Percentiles rank a stretch among this genome's conserved stretches.
Conservation (phyloP, 129 eudicot species). For the Saussurea involucrata region DNA sequence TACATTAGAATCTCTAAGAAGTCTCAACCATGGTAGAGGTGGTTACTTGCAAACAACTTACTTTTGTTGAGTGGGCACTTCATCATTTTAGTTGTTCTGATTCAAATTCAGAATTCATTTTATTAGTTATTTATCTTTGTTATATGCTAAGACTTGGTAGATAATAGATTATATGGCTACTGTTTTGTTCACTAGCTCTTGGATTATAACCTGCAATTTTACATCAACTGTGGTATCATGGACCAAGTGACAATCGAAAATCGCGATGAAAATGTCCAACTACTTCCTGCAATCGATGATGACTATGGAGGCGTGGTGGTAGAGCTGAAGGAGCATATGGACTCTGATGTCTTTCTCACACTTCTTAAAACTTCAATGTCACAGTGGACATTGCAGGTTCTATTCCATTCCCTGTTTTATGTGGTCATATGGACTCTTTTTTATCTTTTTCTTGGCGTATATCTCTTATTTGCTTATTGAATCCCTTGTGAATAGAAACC, state of each 20-base stretch:
- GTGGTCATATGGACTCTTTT: background rate
- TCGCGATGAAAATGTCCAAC: conserved; percentile 22
- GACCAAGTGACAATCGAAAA: conserved; percentile 31
- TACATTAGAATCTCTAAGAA: too few species aligned
- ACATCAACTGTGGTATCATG: conserved; percentile 26
- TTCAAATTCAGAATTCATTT: background rate
- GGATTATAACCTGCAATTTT: background rate
- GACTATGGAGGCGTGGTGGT: conserved; percentile 68
- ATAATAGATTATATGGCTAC: background rate
- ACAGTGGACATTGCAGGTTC: conserved; percentile 68
- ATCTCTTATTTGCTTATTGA: background rate
- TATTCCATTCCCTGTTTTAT: background rate
- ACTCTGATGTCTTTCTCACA: conserved; percentile 32
- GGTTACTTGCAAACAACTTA: too few species aligned
- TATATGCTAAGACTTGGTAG: background rate
- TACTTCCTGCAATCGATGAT: conserved; percentile 58
- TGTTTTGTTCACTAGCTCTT: conserved; percentile 9
- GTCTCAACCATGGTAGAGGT: too few species aligned
- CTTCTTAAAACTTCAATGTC: conserved; percentile 58
- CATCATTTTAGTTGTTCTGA: background rate
- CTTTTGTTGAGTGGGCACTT: too few species aligned
- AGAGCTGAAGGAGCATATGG: conserved; percentile 67
- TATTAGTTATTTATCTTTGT: background rate
- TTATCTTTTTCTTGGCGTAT: background rate
- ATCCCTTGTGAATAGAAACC: background rate